A percentile compares a stretch with the other conserved stretches of the same genome.
phyloP scores from a whole-genome alignment of 352 stramenopile species.

The Globisporangium cederbergense region DNA sequence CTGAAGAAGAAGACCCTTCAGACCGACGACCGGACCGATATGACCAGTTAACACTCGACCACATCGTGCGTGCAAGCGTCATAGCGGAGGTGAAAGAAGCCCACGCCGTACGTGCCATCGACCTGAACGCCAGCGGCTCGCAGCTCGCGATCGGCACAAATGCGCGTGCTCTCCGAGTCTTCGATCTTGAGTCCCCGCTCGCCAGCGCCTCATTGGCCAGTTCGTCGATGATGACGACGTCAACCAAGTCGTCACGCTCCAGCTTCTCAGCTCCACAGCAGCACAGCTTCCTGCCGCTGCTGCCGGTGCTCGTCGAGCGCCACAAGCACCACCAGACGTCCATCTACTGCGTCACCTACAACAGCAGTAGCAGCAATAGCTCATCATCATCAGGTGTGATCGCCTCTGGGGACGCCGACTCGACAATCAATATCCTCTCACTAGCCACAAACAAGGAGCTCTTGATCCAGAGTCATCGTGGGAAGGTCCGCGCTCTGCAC shows the following conservation, averaged over 20 bases:
- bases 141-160: constrained; percentile 66
- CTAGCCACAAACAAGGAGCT: constrained; percentile 22
- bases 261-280: neutral
- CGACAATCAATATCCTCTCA: constrained; percentile 55
- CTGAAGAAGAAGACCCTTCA: neutral
- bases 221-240: neutral
- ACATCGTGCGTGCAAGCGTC: constrained; percentile 43
- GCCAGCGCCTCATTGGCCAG: neutral
- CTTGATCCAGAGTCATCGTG: constrained; percentile 32
- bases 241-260: neutral
- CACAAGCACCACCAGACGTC: constrained; percentile 59
- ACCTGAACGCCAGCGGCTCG: constrained; percentile 31
- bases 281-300: constrained; percentile 36
- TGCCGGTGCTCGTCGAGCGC: constrained; percentile 47
- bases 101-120: constrained; percentile 54
- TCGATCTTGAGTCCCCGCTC: constrained; percentile 32
- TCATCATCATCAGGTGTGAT: constrained; percentile 23
- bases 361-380: constrained; percentile 15
- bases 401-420: constrained; percentile 54
- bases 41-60: constrained; percentile 33
- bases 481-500: constrained; percentile 47
- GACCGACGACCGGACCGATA: constrained; percentile 21
- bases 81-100: constrained; percentile 50
- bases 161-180: constrained; percentile 46
- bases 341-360: constrained; percentile 57